Evolutionary conservation across 768 basidiomycete genomes (phyloP).

Genomic region (Leccinum rimulosum): DNA sequence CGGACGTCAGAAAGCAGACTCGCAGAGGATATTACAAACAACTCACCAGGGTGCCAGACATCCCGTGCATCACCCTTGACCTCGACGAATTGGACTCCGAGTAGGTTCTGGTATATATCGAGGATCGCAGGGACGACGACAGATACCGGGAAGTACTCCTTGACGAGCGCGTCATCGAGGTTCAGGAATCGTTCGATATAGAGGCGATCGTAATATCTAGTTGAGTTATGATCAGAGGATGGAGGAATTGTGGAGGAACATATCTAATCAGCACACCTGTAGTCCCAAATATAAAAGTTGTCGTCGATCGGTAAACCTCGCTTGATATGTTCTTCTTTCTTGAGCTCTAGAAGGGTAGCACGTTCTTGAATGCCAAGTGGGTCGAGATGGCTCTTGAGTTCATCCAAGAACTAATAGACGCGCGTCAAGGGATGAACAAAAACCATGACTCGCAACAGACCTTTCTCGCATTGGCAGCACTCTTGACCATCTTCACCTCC

Average conservation of each 20-base stretch:
- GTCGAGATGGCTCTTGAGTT: constrained; percentile 69
- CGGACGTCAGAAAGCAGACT: neutral
- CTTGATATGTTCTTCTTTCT: constrained; percentile 61
- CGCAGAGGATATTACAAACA: neutral
- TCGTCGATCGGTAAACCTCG: constrained; percentile 45
- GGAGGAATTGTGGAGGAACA: neutral
- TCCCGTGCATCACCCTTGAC: constrained; percentile 52
- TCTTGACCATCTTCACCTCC: constrained; percentile 85
- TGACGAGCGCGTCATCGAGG: constrained; percentile 71
- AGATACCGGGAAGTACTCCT: constrained; percentile 86
- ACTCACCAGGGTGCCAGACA: constrained; percentile 76
- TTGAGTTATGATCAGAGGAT: neutral
- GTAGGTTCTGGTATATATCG: constrained; percentile 74
- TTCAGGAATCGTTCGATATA: constrained; percentile 61
- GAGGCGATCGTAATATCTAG: constrained; percentile 24
- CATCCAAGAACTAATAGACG: constrained; percentile 62
- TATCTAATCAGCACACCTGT: constrained; percentile 43
- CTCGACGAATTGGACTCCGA: constrained; percentile 64
- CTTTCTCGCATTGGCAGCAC: constrained; percentile 54
- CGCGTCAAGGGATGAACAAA: neutral
- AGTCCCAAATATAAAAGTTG: constrained; percentile 83
- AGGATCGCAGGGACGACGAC: constrained; percentile 78
- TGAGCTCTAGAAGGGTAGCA: constrained; percentile 64
- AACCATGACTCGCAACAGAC: constrained; percentile 32
- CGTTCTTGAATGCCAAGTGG: constrained; percentile 72